phyloP scores from a whole-genome alignment of 2,329 filamentous ascomycete species.

The Trichoderma cornu-damae region DNA sequence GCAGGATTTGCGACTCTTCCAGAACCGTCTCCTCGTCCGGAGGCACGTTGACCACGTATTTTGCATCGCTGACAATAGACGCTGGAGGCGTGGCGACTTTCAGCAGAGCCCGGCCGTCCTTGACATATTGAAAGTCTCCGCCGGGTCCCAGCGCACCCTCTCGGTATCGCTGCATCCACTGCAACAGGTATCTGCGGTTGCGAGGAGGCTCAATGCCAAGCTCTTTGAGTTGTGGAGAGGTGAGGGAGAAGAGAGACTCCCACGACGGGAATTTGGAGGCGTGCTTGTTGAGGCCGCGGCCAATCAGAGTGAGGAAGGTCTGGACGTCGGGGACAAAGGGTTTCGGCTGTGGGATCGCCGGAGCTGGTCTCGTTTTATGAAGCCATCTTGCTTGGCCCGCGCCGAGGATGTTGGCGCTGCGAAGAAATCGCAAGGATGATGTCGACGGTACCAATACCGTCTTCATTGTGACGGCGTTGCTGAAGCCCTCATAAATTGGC shows the following conservation, averaged over 20 bases:
- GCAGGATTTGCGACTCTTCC: constrained; percentile 20
- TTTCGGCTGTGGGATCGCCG: constrained; percentile 61
- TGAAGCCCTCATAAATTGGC: background rate
- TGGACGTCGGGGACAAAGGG: constrained; percentile 79
- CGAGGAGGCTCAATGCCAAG: constrained; percentile 83
- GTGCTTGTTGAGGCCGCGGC: constrained; percentile 77
- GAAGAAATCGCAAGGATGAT: constrained; percentile 30
- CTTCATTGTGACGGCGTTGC: constrained; percentile 29
- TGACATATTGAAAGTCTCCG: constrained; percentile 72
- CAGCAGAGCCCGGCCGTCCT: constrained; percentile 49
- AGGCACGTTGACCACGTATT: constrained; percentile 53
- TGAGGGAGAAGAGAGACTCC: constrained; percentile 82
- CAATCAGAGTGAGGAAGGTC: constrained; percentile 88
- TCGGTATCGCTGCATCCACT: constrained; percentile 82
- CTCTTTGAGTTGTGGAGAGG: constrained; percentile 70
- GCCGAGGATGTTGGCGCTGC: constrained; percentile 30
- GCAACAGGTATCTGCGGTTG: constrained; percentile 74
- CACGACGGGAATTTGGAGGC: constrained; percentile 82
- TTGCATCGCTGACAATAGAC: constrained; percentile 39
- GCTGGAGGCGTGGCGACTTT: constrained; percentile 42
- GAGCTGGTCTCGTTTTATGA: constrained; percentile 38
- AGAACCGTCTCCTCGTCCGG: constrained; percentile 37
- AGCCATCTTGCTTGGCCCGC: constrained; percentile 40
- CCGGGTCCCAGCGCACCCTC: constrained; percentile 73
- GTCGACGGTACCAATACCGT: constrained; percentile 28